Evolutionary conservation across 495 filamentous ascomycete genomes (phyloP), one percentile per base, ranked within the genome.

Genomic region (Penicillium cosmopolitanum): DNA sequence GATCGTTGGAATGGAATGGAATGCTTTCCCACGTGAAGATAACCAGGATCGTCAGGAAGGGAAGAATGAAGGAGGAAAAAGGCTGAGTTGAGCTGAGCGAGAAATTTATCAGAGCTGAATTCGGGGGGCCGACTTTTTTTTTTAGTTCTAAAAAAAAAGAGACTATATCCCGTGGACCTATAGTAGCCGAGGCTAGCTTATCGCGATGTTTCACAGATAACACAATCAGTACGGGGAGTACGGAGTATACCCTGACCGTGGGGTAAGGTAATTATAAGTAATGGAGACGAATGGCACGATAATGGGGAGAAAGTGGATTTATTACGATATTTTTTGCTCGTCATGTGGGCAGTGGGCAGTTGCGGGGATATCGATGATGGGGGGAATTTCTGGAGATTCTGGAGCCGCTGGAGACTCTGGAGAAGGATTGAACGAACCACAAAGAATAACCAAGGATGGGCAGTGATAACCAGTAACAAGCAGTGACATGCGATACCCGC

Each of bases 321-420:
- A 44, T 31, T 31, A 31, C 28, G 8, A 13, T 9, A 13, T 5
- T 11, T 34, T 53, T 21, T 52, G 50, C 16, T 21, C 9, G 23
- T 34, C 12, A 5, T n/a, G 31, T 50, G 50, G 28, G 28, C 23
- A 23, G 23, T 23, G 23, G 23, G 23, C 21, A 58, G 50, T 54
- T 65, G 63, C 58, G 63, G 58, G 62, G 63, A 31, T 31, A 9
- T 31, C 28, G 28, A 31, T 31, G 28, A 31, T 31, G 28, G 28
- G 28, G 28, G 1, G 2, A 3, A 21, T 21, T 21, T 31, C 28
- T 31, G 28, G 28, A 31, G 28, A 31, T 31, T 31, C 28, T 31
- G 51, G 53, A 57, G 42, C 56, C 55, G 42, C 56, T 57, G 62
- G 62, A 60, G 62, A 60, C 50, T 55, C 51, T 55, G 58, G 53